Evolutionary conservation across 2,329 filamentous ascomycete genomes (phyloP).

Genomic region (Stagonosporopsis vannaccii): DNA sequence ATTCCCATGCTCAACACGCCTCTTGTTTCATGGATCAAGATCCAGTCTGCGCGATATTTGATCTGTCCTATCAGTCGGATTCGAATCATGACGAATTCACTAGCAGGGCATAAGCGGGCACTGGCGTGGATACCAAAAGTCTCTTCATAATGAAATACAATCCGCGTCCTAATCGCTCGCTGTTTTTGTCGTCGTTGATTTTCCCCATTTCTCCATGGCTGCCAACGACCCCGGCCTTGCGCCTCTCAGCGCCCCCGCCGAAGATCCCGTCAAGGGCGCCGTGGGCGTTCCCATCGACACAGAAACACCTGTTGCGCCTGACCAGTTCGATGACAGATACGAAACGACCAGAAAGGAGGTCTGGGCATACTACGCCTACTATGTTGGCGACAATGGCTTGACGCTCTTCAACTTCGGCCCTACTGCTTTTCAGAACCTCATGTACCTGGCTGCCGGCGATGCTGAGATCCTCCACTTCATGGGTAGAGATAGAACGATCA

Average conservation of each 20-base stretch:
- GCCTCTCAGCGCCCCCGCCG: slow-evolving; percentile 28
- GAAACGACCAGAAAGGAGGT: slow-evolving; percentile 63
- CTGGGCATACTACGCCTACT: slow-evolving; percentile 68
- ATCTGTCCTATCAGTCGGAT: not conserved
- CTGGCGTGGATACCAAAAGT: slow-evolving; percentile 15
- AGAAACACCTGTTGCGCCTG: slow-evolving; percentile 58
- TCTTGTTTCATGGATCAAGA: slow-evolving; percentile 3
- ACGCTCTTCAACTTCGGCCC: slow-evolving; percentile 62
- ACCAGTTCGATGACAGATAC: slow-evolving; percentile 62
- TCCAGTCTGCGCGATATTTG: slow-evolving; percentile 4
- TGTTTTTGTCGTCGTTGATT: not conserved
- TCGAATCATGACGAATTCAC: slow-evolving; percentile 1
- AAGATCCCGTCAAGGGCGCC: slow-evolving; percentile 31
- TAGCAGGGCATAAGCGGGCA: slow-evolving; percentile 13
- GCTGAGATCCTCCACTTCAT: slow-evolving; percentile 62
- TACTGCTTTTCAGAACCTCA: slow-evolving; percentile 65
- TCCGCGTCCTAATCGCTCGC: not conserved
- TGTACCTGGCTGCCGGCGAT: slow-evolving; percentile 66
- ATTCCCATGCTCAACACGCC: not conserved
- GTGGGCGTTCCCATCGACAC: slow-evolving; percentile 31
- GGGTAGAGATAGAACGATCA: slow-evolving; percentile 53
- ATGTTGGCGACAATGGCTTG: slow-evolving; percentile 71
- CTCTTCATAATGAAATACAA: slow-evolving; percentile 1
- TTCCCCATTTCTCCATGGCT: slow-evolving; percentile 18
- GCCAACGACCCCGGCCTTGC: slow-evolving; percentile 35